These are phyloP conservation scores for Pholiota conissans DNA, from an alignment of 768 basidiomycete genomes.

Conservation along the genomic window DNA sequence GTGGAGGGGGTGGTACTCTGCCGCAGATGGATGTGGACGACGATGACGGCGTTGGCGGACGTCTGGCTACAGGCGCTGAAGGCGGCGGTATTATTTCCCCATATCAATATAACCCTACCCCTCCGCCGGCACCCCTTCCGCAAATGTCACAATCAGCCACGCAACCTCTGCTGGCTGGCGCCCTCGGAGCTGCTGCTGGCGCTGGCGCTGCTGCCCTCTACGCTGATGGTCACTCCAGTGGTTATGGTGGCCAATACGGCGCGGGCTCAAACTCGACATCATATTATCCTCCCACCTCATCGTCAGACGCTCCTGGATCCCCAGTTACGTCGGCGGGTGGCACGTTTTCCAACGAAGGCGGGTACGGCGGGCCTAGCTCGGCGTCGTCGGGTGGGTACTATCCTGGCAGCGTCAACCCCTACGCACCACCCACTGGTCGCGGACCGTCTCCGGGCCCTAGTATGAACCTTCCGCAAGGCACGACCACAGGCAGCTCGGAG, in stretches of 20 bases:
- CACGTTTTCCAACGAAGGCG: not conserved
- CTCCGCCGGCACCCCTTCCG: not conserved
- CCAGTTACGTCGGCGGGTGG: not conserved
- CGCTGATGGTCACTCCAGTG: not conserved
- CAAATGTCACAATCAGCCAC: conserved; percentile 12
- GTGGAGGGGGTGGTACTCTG: conserved; percentile 17
- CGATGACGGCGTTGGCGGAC: conserved; percentile 27
- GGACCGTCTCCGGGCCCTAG: conserved; percentile 19
- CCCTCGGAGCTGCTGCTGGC: conserved; percentile 10
- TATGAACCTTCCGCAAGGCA: conserved; percentile 2
- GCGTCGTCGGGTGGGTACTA: conserved; percentile 8
- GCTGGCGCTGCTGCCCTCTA: conserved; percentile 2
- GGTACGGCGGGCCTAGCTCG: not conserved
- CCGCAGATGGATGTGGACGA: conserved; percentile 19
- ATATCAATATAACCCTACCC: conserved; percentile 18
- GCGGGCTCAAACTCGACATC: conserved; percentile 3
- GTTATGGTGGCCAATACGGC: not conserved
- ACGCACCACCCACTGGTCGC: conserved; percentile 18
- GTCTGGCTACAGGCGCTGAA: conserved; percentile 16
- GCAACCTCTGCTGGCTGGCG: too few species aligned
- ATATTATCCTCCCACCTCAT: conserved; percentile 12
- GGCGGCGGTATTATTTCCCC: conserved; percentile 27
- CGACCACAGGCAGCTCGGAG: conserved; percentile 13
- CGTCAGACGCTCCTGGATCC: conserved; percentile 1
- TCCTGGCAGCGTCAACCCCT: conserved; percentile 11